phyloP scores from a whole-genome alignment of 78 protist species.

The Guillardia theta region DNA sequence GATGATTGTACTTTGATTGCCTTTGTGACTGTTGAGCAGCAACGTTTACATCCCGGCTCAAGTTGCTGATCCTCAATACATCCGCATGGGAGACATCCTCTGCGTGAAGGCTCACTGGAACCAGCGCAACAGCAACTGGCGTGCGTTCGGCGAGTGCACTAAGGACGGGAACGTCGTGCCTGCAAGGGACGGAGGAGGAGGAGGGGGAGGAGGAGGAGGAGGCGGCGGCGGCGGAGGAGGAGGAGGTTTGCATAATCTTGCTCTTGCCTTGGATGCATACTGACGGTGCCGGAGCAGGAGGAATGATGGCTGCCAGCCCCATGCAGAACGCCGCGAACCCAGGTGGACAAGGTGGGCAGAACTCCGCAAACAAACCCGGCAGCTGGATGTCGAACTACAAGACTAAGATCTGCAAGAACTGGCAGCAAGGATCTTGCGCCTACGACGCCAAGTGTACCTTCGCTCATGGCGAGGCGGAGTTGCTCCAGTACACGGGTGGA shows the following conservation, averaged over 20 bases:
- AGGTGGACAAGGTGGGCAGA: neutral
- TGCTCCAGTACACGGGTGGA: neutral
- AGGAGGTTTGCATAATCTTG: neutral
- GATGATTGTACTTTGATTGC: no score
- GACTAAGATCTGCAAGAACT: slow-evolving; percentile 19
- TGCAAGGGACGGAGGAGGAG: neutral
- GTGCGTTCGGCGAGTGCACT: neutral
- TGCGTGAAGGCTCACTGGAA: slow-evolving; percentile 11
- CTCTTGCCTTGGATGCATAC: neutral
- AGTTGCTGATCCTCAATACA: neutral
- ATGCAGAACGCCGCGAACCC: neutral
- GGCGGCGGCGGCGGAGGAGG: neutral
- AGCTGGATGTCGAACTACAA: slow-evolving; percentile 19
- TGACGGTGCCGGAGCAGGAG: neutral
- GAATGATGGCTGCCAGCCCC: neutral
- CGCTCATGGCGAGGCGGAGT: neutral
- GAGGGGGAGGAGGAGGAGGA: neutral
- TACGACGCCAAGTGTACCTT: slow-evolving; percentile 36
- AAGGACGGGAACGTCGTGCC: neutral
- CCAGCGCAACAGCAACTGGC: slow-evolving; percentile 22
- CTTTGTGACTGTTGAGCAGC: neutral
- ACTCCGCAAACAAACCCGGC: neutral
- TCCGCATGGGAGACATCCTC: neutral
- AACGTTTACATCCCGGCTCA: slow-evolving; percentile 27
- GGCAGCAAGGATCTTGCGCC: neutral